Conservation (phyloP, 805 yeast genomes). For the Candida ascalaphidarum region DNA sequence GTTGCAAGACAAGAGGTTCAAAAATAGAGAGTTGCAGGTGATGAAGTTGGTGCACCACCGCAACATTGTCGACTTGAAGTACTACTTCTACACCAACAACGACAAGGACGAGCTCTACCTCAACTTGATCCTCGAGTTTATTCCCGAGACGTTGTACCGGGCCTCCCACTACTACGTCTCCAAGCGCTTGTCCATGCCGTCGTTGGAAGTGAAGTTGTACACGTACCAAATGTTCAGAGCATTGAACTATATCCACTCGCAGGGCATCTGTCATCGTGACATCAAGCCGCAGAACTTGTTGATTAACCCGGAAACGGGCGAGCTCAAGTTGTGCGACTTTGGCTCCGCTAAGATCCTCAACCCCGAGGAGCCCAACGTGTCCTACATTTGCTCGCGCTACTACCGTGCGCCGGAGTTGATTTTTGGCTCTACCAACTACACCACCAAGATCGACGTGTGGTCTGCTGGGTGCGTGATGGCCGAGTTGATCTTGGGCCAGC, state of each 20-base stretch:
- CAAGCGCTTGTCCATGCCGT: slow-evolving; percentile 74
- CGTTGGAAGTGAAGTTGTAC: slow-evolving; percentile 79
- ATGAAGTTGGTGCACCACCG: slow-evolving; percentile 86
- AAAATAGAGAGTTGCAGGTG: slow-evolving; percentile 89
- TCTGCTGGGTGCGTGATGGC: slow-evolving; percentile 98
- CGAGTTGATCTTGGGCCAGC: slow-evolving; percentile 89
- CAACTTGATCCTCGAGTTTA: slow-evolving; percentile 81
- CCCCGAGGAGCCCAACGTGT: slow-evolving; percentile 88
- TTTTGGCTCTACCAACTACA: slow-evolving; percentile 93
- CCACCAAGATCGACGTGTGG: slow-evolving; percentile 96
- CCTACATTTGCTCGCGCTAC: slow-evolving; percentile 93
- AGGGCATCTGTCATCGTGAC: slow-evolving; percentile 87
- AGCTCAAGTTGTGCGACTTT: slow-evolving; percentile 89
- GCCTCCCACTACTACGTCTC: slow-evolving; percentile 79
- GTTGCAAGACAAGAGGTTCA: slow-evolving; percentile 90
- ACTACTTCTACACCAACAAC: slow-evolving; percentile 70
- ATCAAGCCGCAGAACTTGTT: slow-evolving; percentile 85
- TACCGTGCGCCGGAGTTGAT: slow-evolving; percentile 97
- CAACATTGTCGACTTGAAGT: slow-evolving; percentile 80
- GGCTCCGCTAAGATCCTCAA: slow-evolving; percentile 90
- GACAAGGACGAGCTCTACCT: slow-evolving; percentile 77
- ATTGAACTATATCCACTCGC: slow-evolving; percentile 66
- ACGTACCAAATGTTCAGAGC: slow-evolving; percentile 73
- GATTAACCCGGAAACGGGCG: slow-evolving; percentile 78
- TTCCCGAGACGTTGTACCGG: slow-evolving; percentile 94